Evolutionary conservation across 179 eudicot genomes (phyloP).

Genomic region (Sideroxylon spinosum): DNA sequence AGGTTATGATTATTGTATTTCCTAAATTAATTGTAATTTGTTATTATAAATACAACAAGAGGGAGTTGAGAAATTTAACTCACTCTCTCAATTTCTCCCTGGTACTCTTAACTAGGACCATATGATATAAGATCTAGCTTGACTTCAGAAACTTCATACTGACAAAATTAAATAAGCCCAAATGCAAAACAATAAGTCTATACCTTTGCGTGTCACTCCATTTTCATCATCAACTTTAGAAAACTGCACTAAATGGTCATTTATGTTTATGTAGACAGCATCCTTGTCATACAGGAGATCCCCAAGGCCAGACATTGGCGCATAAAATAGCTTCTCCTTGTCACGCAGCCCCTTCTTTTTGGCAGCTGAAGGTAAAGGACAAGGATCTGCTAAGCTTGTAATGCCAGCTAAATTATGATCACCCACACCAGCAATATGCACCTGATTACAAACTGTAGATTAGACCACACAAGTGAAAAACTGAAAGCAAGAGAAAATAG

Average conservation of each 20-base stretch:
- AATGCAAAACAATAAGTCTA: not conserved
- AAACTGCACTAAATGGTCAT: constrained; percentile 85
- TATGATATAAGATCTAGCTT: not conserved
- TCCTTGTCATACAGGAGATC: constrained; percentile 93
- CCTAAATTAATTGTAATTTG: too few species aligned
- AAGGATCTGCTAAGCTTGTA: constrained; percentile 82
- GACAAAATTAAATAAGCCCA: not conserved
- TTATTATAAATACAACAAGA: too few species aligned
- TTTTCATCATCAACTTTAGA: constrained; percentile 65
- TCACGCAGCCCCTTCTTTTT: constrained; percentile 97
- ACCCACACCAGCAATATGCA: constrained; percentile 97
- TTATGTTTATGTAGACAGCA: constrained; percentile 87
- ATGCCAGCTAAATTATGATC: constrained; percentile 68
- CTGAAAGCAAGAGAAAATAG: not conserved
- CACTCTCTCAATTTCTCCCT: too few species aligned
- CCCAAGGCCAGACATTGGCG: constrained; percentile 97
- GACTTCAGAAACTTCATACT: not conserved
- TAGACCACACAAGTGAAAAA: constrained; percentile 6
- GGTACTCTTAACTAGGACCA: too few species aligned
- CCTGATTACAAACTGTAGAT: constrained; percentile 35
- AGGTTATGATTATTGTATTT: too few species aligned
- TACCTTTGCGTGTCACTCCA: constrained; percentile 43
- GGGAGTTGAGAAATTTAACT: too few species aligned
- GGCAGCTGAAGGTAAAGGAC: constrained; percentile 97
- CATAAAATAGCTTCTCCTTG: constrained; percentile 92